phyloP scores from a whole-genome alignment of 345 rosid genomes.

The Populus nigra region DNA sequence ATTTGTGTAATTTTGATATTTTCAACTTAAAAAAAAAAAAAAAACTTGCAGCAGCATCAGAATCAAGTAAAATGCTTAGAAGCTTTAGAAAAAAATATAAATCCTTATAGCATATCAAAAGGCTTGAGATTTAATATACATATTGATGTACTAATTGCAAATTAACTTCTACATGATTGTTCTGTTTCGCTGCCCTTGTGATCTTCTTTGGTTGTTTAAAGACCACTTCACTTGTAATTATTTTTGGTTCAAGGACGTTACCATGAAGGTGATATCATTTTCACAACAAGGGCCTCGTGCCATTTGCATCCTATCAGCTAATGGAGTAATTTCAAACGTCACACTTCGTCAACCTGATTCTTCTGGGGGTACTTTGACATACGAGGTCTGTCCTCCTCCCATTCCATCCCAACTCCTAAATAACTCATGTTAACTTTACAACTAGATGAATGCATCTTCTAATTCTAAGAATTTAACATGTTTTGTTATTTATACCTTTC shows the following conservation, averaged over 20 bases:
- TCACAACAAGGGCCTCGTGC: constrained; percentile 99
- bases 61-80: too few species aligned
- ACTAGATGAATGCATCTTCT: background rate
- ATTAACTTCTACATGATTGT: background rate
- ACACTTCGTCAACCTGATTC: constrained; percentile 98
- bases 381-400: constrained; percentile 58
- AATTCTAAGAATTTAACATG: background rate
- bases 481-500: background rate
- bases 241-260: constrained; percentile 61
- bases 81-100: too few species aligned
- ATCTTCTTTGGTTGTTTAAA: constrained; percentile 14
- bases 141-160: background rate
- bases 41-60: too few species aligned
- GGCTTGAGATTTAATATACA: too few species aligned
- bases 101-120: too few species aligned
- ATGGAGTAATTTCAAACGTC: constrained; percentile 87
- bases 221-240: background rate
- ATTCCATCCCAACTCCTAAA: background rate
- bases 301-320: constrained; percentile 90
- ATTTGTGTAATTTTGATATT: too few species aligned
- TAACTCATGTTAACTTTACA: background rate
- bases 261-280: constrained; percentile 95
- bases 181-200: background rate
- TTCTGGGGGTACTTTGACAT: constrained; percentile 97
- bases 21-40: too few species aligned